These are phyloP conservation scores for Colletotrichum tropicale DNA, from an alignment of 2,329 filamentous ascomycete species.

Conservation along the genomic window DNA sequence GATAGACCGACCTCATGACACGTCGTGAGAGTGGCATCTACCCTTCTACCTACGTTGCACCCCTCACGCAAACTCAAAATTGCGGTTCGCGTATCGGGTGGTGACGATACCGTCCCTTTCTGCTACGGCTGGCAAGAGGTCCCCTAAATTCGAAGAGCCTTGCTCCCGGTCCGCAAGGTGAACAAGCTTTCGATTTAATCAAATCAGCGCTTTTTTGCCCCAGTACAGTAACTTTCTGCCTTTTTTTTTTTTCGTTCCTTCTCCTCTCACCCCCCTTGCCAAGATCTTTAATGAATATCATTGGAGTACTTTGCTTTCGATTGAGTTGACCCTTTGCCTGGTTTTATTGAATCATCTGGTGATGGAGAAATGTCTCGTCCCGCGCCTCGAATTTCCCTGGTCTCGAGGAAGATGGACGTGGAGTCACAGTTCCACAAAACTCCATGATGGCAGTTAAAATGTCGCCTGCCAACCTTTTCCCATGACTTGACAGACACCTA, in stretches of 20 bases:
- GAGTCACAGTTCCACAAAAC: neutral
- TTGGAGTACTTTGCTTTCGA: neutral
- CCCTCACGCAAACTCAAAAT: slow-evolving; percentile 15
- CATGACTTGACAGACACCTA: neutral
- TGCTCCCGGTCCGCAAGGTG: neutral
- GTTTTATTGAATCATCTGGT: neutral
- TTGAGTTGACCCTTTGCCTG: neutral
- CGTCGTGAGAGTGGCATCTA: slow-evolving; percentile 6
- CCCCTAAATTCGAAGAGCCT: neutral
- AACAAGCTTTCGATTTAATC: slow-evolving; percentile 18
- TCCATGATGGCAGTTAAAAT: neutral
- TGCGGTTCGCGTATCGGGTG: slow-evolving; percentile 13
- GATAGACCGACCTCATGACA: slow-evolving; percentile 6
- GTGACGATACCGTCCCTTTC: slow-evolving; percentile 1
- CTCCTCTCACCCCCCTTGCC: neutral
- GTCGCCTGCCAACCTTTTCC: neutral
- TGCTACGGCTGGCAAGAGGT: neutral
- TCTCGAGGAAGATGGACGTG: neutral
- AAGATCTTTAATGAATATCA: neutral
- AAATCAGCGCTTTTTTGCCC: slow-evolving; percentile 1
- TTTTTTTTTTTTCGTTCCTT: neutral
- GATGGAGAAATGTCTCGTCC: neutral
- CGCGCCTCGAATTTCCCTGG: neutral
- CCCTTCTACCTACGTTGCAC: neutral
- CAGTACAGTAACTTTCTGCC: neutral